Percentiles rank a stretch among this genome's conserved stretches.
Evolutionary conservation across 2,329 filamentous ascomycete species (phyloP).

Genomic region (Teratosphaeria zuluensis): DNA sequence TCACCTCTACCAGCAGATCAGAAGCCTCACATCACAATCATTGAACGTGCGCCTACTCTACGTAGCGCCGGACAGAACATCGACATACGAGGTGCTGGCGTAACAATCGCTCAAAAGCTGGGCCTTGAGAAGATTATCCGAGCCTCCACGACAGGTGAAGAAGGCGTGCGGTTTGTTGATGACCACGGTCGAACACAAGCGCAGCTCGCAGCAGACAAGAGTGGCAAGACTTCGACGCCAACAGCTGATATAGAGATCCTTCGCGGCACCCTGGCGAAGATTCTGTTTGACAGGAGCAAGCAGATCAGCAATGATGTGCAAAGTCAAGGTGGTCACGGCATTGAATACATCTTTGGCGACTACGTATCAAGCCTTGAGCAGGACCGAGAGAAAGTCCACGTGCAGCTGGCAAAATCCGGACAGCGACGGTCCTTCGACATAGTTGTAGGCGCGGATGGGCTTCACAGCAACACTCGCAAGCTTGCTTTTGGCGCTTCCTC

Average conservation of each 20-base stretch:
- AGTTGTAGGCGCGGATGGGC: conserved; percentile 25
- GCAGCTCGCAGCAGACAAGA: conserved; percentile 15
- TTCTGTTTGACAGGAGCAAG: conserved; percentile 14
- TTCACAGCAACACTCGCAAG: conserved; percentile 19
- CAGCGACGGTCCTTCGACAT: conserved; percentile 15
- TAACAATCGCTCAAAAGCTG: conserved; percentile 19
- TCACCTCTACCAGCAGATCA: conserved; percentile 4
- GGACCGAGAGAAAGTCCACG: conserved; percentile 15
- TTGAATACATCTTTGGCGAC: conserved; percentile 24
- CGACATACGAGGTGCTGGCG: conserved; percentile 22
- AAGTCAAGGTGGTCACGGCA: conserved; percentile 13
- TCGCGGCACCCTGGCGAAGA: conserved; percentile 17
- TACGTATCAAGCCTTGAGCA: conserved; percentile 15
- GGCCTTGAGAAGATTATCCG: conserved; percentile 21
- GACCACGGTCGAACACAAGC: conserved; percentile 12
- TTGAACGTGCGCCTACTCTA: conserved; percentile 16
- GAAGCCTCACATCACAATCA: conserved; percentile 19
- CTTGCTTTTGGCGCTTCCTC: conserved; percentile 17
- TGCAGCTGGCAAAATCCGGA: conserved; percentile 17
- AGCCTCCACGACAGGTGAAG: conserved; percentile 16
- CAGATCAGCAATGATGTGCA: conserved; percentile 13
- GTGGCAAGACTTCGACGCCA: conserved; percentile 16
- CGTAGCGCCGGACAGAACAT: conserved; percentile 23
- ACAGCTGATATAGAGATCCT: conserved; percentile 26
- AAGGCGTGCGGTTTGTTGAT: conserved; percentile 22